Percentiles rank a stretch among this genome's conserved stretches.
These are phyloP conservation scores for Rasamsonia emersonii DNA, from an alignment of 2,329 filamentous ascomycete genomes.

Conservation along the genomic window DNA sequence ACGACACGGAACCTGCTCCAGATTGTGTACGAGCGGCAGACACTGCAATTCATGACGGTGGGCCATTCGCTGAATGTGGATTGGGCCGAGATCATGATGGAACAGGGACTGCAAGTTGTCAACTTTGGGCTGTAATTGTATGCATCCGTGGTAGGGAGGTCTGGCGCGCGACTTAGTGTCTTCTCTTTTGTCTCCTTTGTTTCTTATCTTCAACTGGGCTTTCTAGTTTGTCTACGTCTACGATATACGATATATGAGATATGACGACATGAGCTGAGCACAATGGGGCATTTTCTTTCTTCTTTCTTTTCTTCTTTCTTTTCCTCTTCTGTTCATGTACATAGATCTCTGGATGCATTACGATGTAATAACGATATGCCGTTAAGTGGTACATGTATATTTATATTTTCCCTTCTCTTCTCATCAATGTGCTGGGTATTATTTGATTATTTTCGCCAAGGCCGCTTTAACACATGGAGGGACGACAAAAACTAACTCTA, in stretches of 20 bases:
- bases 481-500: no score
- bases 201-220: constrained; percentile 4
- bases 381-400: no score
- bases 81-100: constrained; percentile 42
- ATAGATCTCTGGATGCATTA: no score
- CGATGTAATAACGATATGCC: no score
- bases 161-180: no score
- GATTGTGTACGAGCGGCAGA: constrained; percentile 42
- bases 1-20: constrained; percentile 39
- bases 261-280: constrained; percentile 11
- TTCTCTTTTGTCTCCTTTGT: constrained; percentile 5
- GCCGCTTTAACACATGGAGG: no score
- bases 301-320: constrained; percentile 6
- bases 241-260: constrained; percentile 11
- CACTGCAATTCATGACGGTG: constrained; percentile 29
- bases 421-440: no score
- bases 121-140: constrained; percentile 42
- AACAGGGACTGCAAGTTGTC: constrained; percentile 40
- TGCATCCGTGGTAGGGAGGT: constrained; percentile 7
- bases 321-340: constrained; percentile 5
- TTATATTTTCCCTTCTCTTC: no score
- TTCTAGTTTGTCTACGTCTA: constrained; percentile 9
- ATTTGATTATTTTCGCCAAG: no score
- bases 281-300: not conserved
- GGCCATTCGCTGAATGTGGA: constrained; percentile 39